Base-by-base conservation (phyloP, 2,329 filamentous ascomycete genomes). In the Aspergillus fructus region DNA sequence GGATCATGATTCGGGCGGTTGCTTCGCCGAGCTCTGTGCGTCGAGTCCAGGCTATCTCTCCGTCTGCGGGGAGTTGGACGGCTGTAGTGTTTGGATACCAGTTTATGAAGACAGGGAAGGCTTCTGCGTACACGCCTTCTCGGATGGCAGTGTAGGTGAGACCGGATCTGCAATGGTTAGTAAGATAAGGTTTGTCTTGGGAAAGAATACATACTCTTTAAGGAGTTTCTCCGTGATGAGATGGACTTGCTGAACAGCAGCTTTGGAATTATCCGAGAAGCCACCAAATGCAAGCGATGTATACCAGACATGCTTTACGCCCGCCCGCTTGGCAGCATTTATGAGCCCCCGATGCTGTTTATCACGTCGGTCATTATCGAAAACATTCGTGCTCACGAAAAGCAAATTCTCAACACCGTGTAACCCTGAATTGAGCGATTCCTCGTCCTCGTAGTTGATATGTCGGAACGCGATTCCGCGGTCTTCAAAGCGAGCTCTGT, bases 91-190 rank as follows among this genome's bases (percentile, higher is more conserved):
- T 64, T 2, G 73, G 73, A 48, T 74, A 76, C 74, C 73, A 76
- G 55, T 70, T 80, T 2, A 83, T 76, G 68, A 86, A 86, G 30
- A 86, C 71, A 2, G 84, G 83, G 70, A 83, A 86, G 4, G 81
- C 83, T 61, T 88, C 84, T 1, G 78, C 76, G 66, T 87, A 88
- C 34, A 85, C 64, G 0, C 84, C 85, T 66, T 86, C 83, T 13
- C 84, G 79, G 41, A 87, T 69, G 11, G 80, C 76, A 12, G 83
- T 85, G 64, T 79, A 84, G 2, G 75, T 75, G 50, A 84, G 69
- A 4, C 69, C 70, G 3, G 73, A 71, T 23, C 73, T 75, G 12
- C 24, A 4, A 48, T n/a, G 19, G 45, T 42, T 23, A 45, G 33
- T 15, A 48, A 47, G 23, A 17, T 37, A 13, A 13, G 4, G 12